A percentile compares a stretch with the other conserved stretches of the same genome.
Evolutionary conservation across 225 moss, liverwort and hornwort genomes (phyloP).

Genomic region (Lunularia cruciata): DNA sequence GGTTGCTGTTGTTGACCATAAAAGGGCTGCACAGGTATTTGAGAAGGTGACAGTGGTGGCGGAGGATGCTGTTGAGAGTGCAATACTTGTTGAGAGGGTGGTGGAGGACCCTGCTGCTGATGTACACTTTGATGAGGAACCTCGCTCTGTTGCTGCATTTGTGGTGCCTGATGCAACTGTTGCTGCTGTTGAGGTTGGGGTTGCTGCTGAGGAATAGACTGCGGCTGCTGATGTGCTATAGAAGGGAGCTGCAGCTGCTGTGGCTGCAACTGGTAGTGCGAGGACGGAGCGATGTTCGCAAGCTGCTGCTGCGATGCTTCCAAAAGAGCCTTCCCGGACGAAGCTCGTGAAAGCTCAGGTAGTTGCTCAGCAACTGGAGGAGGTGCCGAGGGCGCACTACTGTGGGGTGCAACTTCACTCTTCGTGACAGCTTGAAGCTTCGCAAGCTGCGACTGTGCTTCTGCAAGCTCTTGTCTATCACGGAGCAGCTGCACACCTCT

Average conservation of each 20-base stretch:
- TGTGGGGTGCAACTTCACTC: constrained; percentile 35
- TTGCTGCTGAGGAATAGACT: constrained; percentile 39
- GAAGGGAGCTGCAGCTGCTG: constrained; percentile 31
- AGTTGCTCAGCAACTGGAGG: constrained; percentile 47
- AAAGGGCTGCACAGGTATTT: constrained; percentile 42
- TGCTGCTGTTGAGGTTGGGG: constrained; percentile 40
- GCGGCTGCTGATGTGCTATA: constrained; percentile 41
- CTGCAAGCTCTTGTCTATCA: constrained; percentile 68
- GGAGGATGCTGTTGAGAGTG: constrained; percentile 55
- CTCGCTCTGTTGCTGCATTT: constrained; percentile 60
- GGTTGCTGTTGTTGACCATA: constrained; percentile 57
- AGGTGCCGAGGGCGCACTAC: constrained; percentile 36
- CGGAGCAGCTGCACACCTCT: constrained; percentile 77
- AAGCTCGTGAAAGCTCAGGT: constrained; percentile 40
- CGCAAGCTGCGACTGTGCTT: constrained; percentile 80
- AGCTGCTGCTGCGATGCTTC: constrained; percentile 41
- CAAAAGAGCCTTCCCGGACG: constrained; percentile 39
- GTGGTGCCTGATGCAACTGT: constrained; percentile 43
- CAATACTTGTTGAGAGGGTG: constrained; percentile 43
- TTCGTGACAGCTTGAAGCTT: constrained; percentile 61
- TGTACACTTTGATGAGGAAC: constrained; percentile 53
- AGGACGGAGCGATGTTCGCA: constrained; percentile 28
- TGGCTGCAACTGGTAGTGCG: constrained; percentile 53
- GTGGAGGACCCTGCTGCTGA: constrained; percentile 55
- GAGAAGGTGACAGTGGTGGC: constrained; percentile 41